A percentile compares a stretch with the other conserved stretches of the same genome.
Conservation (phyloP, 805 yeast genomes). For the Pichia occidentalis region DNA sequence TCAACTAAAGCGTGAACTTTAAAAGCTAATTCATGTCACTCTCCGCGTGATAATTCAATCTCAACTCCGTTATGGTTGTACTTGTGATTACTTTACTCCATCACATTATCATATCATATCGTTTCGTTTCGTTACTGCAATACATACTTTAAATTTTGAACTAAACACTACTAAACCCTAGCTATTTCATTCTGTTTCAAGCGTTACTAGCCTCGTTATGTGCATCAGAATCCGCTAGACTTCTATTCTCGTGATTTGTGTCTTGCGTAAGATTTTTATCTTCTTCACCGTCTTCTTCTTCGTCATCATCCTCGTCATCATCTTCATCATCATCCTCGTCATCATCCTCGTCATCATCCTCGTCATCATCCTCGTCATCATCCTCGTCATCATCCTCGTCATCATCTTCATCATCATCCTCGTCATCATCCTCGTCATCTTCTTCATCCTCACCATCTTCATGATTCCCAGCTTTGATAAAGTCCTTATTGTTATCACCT, state of each 20-base stretch:
- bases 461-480: too few relatives aligned
- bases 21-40: too few relatives aligned
- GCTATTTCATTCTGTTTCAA: too few relatives aligned
- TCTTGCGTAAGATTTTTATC: slow-evolving; percentile 15
- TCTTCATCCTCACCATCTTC: slow-evolving; percentile 46
- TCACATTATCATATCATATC: too few relatives aligned
- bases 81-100: too few relatives aligned
- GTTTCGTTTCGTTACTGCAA: too few relatives aligned
- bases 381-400: slow-evolving; percentile 36
- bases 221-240: neutral
- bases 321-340: slow-evolving; percentile 31
- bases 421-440: slow-evolving; percentile 36
- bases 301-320: slow-evolving; percentile 19
- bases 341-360: slow-evolving; percentile 35
- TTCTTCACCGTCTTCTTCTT: slow-evolving; percentile 15
- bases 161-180: too few relatives aligned
- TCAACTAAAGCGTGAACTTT: too few relatives aligned
- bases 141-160: too few relatives aligned
- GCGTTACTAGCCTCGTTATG: neutral
- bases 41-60: too few relatives aligned
- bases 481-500: too few relatives aligned
- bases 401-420: slow-evolving; percentile 40
- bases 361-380: slow-evolving; percentile 35
- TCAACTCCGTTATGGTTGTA: too few relatives aligned
- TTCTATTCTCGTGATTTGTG: slow-evolving; percentile 12